Base-by-base conservation (phyloP, 768 basidiomycete genomes). In the Hirschioporus abietinus region DNA sequence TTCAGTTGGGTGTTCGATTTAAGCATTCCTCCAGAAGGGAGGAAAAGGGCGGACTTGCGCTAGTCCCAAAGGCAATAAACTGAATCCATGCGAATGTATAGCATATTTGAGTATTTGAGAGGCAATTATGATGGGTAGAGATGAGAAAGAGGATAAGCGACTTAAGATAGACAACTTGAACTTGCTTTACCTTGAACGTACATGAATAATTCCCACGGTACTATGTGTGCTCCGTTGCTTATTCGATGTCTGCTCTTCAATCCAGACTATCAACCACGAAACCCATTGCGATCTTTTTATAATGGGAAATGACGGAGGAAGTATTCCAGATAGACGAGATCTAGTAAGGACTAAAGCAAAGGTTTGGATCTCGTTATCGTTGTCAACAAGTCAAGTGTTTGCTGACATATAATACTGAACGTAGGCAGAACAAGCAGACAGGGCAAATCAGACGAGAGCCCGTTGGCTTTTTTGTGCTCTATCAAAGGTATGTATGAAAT, bases 391-490 rank as follows among this genome's bases (percentile, higher is more conserved):
- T 60, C 42, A 68, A n/a, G 68, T 30, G 23, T 67, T 59, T 42
- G 24, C 24, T 60, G 10, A 36, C 36, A 35, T 75, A 90, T 82
- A 88, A 90, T 24, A n/a, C n/a, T n/a, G 93, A 94, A 36, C 35
- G 35, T 75, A 90, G 83, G 88, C 90, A 23, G 93, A 95, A 76
- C 87, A 92, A 72, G 92, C 92, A 0, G 96, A 99, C 83, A 93
- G 88, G 77, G 90, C 93, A 1, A 95, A 95, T 72, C 91, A 96
- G 72, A 87, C 88, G 15, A 85, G 91, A 35, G 95, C 95, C 1
- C 82, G 86, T 61, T 99, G 93, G 95, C 86, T 92, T 68, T 95
- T 92, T 75, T 99, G 97, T 74, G 95, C 96, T 9, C 81, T 99
- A 3, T 97, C 96, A 58, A 98, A 98, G 86, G 95, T 93, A 72